Evolutionary conservation across 257 asterid genomes (phyloP).

Genomic region (Gentiana straminea): DNA sequence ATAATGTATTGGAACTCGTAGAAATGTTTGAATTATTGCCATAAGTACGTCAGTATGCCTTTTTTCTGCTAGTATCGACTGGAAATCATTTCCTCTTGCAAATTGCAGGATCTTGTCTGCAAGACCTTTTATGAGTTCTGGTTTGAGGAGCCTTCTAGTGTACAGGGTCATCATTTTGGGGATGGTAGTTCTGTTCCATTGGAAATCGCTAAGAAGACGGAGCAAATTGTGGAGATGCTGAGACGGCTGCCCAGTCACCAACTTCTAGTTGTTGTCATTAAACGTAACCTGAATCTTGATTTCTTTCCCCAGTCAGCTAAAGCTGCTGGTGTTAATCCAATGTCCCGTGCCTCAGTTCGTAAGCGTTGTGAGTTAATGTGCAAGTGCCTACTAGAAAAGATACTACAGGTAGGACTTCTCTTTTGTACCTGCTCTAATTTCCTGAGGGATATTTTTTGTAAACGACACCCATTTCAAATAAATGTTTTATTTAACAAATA

Average conservation of each 20-base stretch:
- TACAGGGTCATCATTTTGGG: constrained; percentile 42
- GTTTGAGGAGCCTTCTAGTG: constrained; percentile 88
- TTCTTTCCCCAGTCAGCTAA: constrained; percentile 94
- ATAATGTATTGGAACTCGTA: too few species aligned
- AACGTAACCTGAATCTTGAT: constrained; percentile 78
- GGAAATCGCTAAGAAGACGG: constrained; percentile 87
- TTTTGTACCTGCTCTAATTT: too few species aligned
- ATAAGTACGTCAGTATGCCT: too few species aligned
- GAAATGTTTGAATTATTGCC: too few species aligned
- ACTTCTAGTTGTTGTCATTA: constrained; percentile 70
- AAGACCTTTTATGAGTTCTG: constrained; percentile 97
- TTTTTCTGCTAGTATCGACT: background rate
- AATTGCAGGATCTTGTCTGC: constrained; percentile 85
- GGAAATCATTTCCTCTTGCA: constrained; percentile 12
- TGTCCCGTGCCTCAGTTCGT: constrained; percentile 87
- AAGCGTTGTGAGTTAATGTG: constrained; percentile 96
- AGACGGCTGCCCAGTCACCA: constrained; percentile 74
- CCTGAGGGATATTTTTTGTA: too few species aligned
- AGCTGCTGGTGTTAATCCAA: constrained; percentile 93
- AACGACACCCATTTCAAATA: background rate
- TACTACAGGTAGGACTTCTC: constrained; percentile 51
- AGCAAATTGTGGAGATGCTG: constrained; percentile 87
- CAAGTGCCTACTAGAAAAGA: constrained; percentile 90
- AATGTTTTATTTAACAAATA: background rate
- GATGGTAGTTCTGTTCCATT: constrained; percentile 94